phyloP scores from a whole-genome alignment of 2,329 filamentous ascomycete species.

The Claviceps sorghi region DNA sequence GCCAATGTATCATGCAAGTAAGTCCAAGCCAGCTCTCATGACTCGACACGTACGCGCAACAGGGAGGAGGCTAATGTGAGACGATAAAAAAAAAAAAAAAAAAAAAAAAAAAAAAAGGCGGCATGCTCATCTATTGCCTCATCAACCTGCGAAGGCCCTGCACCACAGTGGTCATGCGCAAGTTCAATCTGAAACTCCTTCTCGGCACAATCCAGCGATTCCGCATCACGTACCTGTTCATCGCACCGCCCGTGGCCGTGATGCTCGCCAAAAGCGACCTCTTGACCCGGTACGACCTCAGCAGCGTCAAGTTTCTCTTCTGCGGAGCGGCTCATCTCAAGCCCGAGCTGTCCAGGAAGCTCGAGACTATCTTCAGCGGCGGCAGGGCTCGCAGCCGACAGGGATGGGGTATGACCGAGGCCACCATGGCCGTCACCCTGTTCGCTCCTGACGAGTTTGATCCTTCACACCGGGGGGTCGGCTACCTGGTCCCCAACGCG shows the following conservation, averaged over 20 bases:
- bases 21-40: not conserved
- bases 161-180: not conserved
- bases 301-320: conserved; percentile 48
- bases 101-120: not conserved
- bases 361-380: conserved; percentile 27
- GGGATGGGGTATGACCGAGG: conserved; percentile 54
- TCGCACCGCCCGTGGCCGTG: conserved; percentile 71
- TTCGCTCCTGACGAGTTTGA: conserved; percentile 41
- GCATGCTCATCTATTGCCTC: not conserved
- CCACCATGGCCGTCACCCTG: conserved; percentile 46
- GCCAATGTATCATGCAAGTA: not conserved
- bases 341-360: conserved; percentile 48
- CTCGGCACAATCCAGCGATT: conserved; percentile 51
- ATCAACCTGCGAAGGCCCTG: not conserved
- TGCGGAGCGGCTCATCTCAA: conserved; percentile 65
- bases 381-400: not conserved
- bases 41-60: not conserved
- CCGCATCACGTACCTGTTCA: conserved; percentile 51
- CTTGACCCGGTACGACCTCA: conserved; percentile 52
- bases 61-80: not conserved
- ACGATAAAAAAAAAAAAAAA: not conserved
- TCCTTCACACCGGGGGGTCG: conserved; percentile 15
- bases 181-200: conserved; percentile 12
- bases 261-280: conserved; percentile 49
- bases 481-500: conserved; percentile 55